A percentile compares a stretch with the other conserved stretches of the same genome.
Conservation (phyloP, 2,329 filamentous ascomycete species). For the Trichoderma koningiopsis region DNA sequence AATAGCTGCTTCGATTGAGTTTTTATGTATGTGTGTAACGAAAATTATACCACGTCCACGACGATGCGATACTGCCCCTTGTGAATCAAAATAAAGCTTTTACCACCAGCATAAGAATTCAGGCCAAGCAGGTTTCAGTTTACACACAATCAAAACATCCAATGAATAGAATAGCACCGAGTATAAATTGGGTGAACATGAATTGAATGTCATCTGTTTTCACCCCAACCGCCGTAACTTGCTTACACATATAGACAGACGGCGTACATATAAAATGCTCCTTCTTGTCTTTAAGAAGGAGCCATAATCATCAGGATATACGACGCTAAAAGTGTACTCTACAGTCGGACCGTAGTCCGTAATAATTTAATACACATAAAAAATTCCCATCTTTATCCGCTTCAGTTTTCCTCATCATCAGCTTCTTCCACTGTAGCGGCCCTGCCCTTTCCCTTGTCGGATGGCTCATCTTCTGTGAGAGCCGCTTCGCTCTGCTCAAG, state of each 20-base stretch:
- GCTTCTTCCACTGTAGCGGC: conserved; percentile 52
- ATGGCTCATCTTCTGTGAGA: conserved; percentile 23
- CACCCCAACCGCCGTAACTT: background rate
- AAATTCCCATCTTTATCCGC: background rate
- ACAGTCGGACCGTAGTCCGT: background rate
- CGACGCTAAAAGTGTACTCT: background rate
- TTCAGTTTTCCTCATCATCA: conserved; percentile 41
- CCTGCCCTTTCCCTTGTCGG: conserved; percentile 47
- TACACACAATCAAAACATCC: background rate
- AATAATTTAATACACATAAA: background rate
- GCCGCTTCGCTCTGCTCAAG: conserved; percentile 25
- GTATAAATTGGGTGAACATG: background rate
- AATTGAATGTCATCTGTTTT: background rate
- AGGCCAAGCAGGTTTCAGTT: background rate
- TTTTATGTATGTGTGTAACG: background rate
- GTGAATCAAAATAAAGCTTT: background rate
- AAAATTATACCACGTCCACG: background rate
- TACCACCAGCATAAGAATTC: background rate
- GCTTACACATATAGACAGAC: no score
- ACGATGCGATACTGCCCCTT: background rate
- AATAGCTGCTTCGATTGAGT: background rate
- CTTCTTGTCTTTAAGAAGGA: background rate
- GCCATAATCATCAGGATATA: background rate
- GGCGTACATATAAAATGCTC: background rate
- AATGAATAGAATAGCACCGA: background rate